These are phyloP conservation scores for Primulina tabacum DNA, from an alignment of 257 asterid genomes.

Conservation along the genomic window DNA sequence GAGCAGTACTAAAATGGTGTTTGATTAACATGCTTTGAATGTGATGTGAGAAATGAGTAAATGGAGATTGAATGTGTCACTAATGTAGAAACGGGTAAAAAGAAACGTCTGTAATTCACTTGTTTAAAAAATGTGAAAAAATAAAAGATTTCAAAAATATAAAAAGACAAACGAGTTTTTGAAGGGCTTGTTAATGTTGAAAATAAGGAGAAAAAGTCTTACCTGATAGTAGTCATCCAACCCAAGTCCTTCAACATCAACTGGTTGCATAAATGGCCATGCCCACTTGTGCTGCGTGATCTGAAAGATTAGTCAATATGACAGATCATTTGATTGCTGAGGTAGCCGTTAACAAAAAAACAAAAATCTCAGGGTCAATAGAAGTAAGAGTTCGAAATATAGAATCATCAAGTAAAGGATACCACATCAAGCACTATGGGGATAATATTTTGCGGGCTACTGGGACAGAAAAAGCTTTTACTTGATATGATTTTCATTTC, in stretches of 20 bases:
- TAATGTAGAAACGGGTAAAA: neutral
- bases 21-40: neutral
- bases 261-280: slow-evolving; percentile 98
- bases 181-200: neutral
- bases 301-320: slow-evolving; percentile 36
- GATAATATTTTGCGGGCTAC: too few species aligned
- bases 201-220: slow-evolving; percentile 8
- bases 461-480: too few species aligned
- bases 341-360: neutral
- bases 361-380: neutral
- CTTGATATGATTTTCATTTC: too few species aligned
- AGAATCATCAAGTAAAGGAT: slow-evolving; percentile 14
- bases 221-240: slow-evolving; percentile 88
- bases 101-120: neutral
- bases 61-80: neutral
- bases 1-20: slow-evolving; percentile 13
- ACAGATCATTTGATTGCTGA: slow-evolving; percentile 18
- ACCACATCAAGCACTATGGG: neutral
- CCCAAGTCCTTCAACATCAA: slow-evolving; percentile 93
- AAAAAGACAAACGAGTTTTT: neutral
- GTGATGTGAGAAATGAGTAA: neutral
- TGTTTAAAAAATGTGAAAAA: neutral
- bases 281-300: slow-evolving; percentile 95
- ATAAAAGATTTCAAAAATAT: neutral
- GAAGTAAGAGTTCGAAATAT: slow-evolving; percentile 4